These are phyloP conservation scores for Botrytis fabae DNA, from an alignment of 2,329 filamentous ascomycete genomes.

Conservation along the genomic window DNA sequence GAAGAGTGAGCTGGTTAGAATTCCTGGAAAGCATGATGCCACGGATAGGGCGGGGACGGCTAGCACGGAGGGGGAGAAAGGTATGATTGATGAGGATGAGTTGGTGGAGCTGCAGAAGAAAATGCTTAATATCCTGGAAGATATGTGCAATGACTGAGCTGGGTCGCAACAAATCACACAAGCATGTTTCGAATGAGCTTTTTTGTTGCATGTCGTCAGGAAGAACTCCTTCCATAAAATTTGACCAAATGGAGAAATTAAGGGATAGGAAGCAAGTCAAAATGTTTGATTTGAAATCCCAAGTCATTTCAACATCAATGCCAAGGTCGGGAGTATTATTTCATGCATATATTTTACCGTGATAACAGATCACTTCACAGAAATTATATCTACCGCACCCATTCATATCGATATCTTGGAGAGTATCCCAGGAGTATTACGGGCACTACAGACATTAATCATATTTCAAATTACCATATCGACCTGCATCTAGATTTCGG, in stretches of 20 bases:
- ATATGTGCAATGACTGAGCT: conserved; percentile 46
- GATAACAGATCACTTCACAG: conserved; percentile 16
- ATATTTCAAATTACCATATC: background rate
- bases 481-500: conserved; percentile 1
- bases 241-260: conserved; percentile 18
- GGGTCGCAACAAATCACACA: background rate
- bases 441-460: background rate
- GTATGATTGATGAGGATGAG: conserved; percentile 44
- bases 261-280: background rate
- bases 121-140: conserved; percentile 52
- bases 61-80: conserved; percentile 30
- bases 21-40: conserved; percentile 37
- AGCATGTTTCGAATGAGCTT: conserved; percentile 7
- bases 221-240: conserved; percentile 22
- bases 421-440: background rate
- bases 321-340: conserved; percentile 11
- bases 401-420: background rate
- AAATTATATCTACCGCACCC: background rate
- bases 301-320: conserved; percentile 8
- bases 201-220: conserved; percentile 26
- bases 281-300: background rate
- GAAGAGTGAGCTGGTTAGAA: conserved; percentile 45
- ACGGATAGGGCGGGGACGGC: conserved; percentile 17
- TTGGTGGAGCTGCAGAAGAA: conserved; percentile 47
- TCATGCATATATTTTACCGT: conserved; percentile 21